Evolutionary conservation across 2,329 filamentous ascomycete species (phyloP), one percentile per base, ranked within the genome.

Genomic region (Calonectria montana): DNA sequence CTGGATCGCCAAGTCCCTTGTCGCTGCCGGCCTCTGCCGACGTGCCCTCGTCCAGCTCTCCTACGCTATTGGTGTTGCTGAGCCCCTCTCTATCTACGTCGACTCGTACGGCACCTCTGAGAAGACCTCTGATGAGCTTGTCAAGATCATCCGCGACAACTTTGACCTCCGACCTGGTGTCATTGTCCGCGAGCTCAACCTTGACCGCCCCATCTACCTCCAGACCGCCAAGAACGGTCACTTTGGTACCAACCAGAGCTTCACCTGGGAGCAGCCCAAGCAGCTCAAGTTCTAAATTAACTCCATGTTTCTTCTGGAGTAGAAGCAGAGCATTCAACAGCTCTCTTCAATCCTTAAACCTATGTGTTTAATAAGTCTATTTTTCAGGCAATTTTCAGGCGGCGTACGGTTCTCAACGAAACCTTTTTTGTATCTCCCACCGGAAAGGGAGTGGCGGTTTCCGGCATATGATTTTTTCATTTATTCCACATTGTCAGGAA

Each of bases 181-280:
- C 85, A 98, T 99, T 82, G 97, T 98, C 87, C 95, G 95, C 89
- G 96, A 98, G 88, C 94, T 99, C 78, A 93, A 97, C 88, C 91
- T 99, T 78, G 93, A 92, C 86, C 95, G 95, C 87, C 97, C 97
- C 84, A 98, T 98, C 90, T 99, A 99, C 93, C 92, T 92, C 91
- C 91, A 96, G 90, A 99, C 97, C 71, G 97, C 97, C 88, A 98
- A 98, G 94, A 98, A 98, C 89, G 97, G 97, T 81, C 97, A 99
- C 92, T 99, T 99, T 88, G 90, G 90, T 78, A 97, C 95, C 87
- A 97, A 98, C 94, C 97, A 98, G 91, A 89, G 86, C 86, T 99
- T 99, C 91, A 92, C 89, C 87, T 99, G 97, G 97, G 97, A 99
- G 92, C 91, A 98, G 92, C 96, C 97, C 83, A 98, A 98, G 94